These are phyloP conservation scores for Solanum hybrid DNA, from an alignment of 305 asterid genomes.

Conservation along the genomic window DNA sequence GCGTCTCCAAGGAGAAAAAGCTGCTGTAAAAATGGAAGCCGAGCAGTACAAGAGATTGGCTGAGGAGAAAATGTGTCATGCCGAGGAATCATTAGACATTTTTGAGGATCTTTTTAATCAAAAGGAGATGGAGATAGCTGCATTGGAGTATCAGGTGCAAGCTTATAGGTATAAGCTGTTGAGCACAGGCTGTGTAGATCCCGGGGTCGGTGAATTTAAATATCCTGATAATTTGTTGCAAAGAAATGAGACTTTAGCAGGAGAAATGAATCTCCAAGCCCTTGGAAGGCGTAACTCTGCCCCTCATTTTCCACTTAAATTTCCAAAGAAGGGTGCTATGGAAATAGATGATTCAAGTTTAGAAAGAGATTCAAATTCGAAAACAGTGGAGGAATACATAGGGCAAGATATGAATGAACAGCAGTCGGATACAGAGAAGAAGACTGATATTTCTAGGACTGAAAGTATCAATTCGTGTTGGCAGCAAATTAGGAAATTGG, in stretches of 20 bases:
- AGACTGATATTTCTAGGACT: constrained; percentile 20
- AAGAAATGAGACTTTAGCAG: constrained; percentile 25
- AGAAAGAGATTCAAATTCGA: constrained; percentile 15
- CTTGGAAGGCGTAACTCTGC: constrained; percentile 57
- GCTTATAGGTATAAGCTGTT: constrained; percentile 51
- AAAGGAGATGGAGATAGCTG: constrained; percentile 84
- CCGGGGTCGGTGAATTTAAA: constrained; percentile 36
- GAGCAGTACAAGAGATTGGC: constrained; percentile 81
- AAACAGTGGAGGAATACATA: constrained; percentile 26
- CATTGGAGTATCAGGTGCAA: constrained; percentile 67
- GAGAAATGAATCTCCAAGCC: constrained; percentile 21
- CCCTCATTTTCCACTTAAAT: constrained; percentile 31
- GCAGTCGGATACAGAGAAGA: constrained; percentile 29
- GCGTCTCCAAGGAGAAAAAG: constrained; percentile 85
- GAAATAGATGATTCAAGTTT: constrained; percentile 32
- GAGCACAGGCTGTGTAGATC: constrained; percentile 55
- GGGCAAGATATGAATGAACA: constrained; percentile 23
- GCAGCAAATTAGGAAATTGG: constrained; percentile 59
- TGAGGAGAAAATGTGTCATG: constrained; percentile 78
- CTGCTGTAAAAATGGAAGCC: constrained; percentile 75
- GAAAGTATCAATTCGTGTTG: constrained; percentile 39
- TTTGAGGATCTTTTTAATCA: constrained; percentile 72
- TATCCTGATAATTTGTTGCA: constrained; percentile 46
- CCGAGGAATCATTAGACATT: constrained; percentile 66
- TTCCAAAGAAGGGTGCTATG: constrained; percentile 24